Evolutionary conservation across 2,329 filamentous ascomycete species (phyloP), one percentile per base, ranked within the genome.

Genomic region (Corinectria fuckeliana): DNA sequence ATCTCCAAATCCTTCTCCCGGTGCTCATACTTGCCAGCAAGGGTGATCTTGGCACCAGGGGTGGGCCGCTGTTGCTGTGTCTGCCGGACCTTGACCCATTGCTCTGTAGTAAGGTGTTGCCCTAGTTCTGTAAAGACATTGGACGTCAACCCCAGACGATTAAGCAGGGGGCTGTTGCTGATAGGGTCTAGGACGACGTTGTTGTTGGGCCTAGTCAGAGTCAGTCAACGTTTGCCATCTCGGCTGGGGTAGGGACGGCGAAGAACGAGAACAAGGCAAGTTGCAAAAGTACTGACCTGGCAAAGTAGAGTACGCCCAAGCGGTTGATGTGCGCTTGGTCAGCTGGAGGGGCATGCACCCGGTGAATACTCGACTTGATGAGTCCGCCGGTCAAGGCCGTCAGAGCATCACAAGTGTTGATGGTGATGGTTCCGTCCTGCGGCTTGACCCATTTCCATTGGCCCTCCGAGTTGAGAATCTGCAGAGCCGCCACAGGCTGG

Each of bases 401-500:
- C 41, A 83, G 67, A 0, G 80, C 75, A 67, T 84, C 82, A 13
- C 77, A 79, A 0, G 80, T 78, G 56, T 84, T 84, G 55, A 83
- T 79, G 0, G 80, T 82, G 8, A 84, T 78, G 0, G 77, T 82
- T 1, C 78, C 81, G 13, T 80, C 75, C 16, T 80, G 76, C 0
- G 81, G 77, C 20, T 74, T 75, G 0, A 81, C 80, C 72, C 76
- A 83, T 26, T 80, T 82, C 81, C 82, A 84, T 9, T 78, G 56
- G 1, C 76, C 76, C 0, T 77, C 73, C 13, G 77, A 77, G 11
- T 80, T 79, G 34, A 62, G 63, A 38, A 86, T 82, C 63, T 87
- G 84, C 8, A 87, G 75, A 0, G 79, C 83, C 0, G 83, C 82
- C 9, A 87, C 80, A 0, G 84, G 84, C 63, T 87, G 84, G 1